Base-by-base conservation (phyloP, 2,329 filamentous ascomycete species). In the Aspergillus sp. region DNA sequence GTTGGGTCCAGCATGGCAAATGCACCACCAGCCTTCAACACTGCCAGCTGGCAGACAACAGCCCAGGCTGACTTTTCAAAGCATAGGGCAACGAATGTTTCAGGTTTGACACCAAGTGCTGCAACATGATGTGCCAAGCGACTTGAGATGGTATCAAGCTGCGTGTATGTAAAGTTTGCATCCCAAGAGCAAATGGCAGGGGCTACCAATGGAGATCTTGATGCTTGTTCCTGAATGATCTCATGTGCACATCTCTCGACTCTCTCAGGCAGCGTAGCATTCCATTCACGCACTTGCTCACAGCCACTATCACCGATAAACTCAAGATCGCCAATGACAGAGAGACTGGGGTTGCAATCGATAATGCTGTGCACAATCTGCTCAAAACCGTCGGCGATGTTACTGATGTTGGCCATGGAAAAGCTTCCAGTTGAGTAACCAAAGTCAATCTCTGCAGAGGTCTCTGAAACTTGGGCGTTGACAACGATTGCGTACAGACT, bases 1-100 rank as follows among this genome's bases (percentile, higher is more conserved):
- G 83, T 84, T 29, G 88, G 74, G 65, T 90, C 86, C 5, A 90
- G 77, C 6, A 88, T 85, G 7, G 90, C 72, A 58, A 88, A 90
- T 1, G 85, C 85, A 10, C 50, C 19, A 33, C 54, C 50, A 19
- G 52, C 51, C 36, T 54, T 58, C 39, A 60, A 47, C 3, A 55
- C 47, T 7, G 48, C 56, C 12, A 60, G 38, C 27, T 30, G 37
- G 13, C 41, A 12, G 2, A 47, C 30, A 8, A 41, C 34, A 4
- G 45, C 33, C 45, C 43, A 61, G 37, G 32, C 44, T 13, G 57
- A 61, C 32, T 60, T 60, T 33, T 55, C 54, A 39, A 60, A 57
- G 39, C 54, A 58, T 5, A 56, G 10, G 2, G 51, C 47, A 19
- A 59, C 39, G 12, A 52, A 37, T 11, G 46, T 50, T 5, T 50